A percentile compares a stretch with the other conserved stretches of the same genome.
Conservation (phyloP, 176 grass and related monocot genomes). For the Lolium rigidum region DNA sequence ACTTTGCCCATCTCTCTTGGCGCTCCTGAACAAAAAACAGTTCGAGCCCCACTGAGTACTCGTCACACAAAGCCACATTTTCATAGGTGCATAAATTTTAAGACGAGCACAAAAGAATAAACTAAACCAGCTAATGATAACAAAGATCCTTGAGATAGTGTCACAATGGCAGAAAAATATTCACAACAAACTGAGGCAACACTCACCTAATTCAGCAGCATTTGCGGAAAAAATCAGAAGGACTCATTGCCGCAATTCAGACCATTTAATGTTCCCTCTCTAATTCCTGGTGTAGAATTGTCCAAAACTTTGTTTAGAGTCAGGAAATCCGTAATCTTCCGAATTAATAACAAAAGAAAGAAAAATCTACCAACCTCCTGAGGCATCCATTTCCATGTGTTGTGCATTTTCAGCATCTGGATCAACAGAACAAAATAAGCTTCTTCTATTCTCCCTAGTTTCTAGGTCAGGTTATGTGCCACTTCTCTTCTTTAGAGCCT, state of each 20-base stretch:
- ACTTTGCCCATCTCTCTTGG: conserved; percentile 62
- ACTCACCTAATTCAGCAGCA: conserved; percentile 85
- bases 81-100: not conserved
- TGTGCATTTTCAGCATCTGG: conserved; percentile 42
- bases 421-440: conserved; percentile 53
- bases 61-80: not conserved
- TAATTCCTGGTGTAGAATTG: conserved; percentile 22
- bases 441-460: conserved; percentile 50
- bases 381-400: conserved; percentile 30
- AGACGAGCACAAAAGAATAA: not conserved
- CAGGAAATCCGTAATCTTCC: conserved; percentile 32
- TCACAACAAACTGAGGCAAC: not conserved
- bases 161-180: conserved; percentile 16
- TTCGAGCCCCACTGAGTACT: not conserved
- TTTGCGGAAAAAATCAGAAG: too few relatives aligned
- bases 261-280: not conserved
- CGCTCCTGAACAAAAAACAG: not conserved
- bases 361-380: conserved; percentile 32
- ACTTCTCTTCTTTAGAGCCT: conserved; percentile 49
- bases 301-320: conserved; percentile 34
- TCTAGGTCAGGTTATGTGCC: conserved; percentile 44
- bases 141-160: not conserved
- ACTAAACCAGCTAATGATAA: not conserved
- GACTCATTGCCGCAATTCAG: too few relatives aligned
- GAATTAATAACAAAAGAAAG: not conserved